Percentiles rank a stretch among this genome's conserved stretches.
These are phyloP conservation scores for Saturnispora mendoncae DNA, from an alignment of 805 yeast genomes.

Conservation along the genomic window DNA sequence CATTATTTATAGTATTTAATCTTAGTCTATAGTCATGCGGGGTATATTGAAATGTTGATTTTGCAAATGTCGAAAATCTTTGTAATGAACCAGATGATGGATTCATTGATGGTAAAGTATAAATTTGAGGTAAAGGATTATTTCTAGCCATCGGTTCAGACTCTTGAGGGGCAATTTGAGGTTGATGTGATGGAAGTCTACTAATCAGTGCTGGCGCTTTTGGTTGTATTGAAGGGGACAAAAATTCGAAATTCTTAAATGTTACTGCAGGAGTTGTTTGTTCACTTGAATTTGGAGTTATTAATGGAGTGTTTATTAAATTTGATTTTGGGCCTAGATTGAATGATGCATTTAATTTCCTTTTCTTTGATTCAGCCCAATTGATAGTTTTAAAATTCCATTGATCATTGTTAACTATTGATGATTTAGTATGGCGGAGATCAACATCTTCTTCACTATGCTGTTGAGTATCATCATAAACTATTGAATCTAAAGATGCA, in stretches of 20 bases:
- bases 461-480: neutral
- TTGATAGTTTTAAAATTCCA: neutral
- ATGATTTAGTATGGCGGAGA: too few species aligned
- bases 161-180: neutral
- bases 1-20: slow-evolving; percentile 35
- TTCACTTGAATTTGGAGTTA: neutral
- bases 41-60: slow-evolving; percentile 39
- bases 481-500: neutral
- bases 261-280: neutral
- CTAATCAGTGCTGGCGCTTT: neutral
- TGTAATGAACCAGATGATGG: slow-evolving; percentile 24
- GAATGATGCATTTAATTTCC: slow-evolving; percentile 1
- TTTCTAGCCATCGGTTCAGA: neutral
- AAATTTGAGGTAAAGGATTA: neutral
- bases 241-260: slow-evolving; percentile 10
- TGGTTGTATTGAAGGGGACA: neutral
- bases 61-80: slow-evolving; percentile 18
- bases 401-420: neutral
- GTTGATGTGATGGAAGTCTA: neutral
- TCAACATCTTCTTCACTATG: neutral
- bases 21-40: slow-evolving; percentile 47
- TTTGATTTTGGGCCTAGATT: neutral
- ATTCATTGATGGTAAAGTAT: slow-evolving; percentile 20
- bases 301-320: neutral
- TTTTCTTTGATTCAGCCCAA: neutral